phyloP scores from a whole-genome alignment of 257 asterid species.

The Solanum virginianum region DNA sequence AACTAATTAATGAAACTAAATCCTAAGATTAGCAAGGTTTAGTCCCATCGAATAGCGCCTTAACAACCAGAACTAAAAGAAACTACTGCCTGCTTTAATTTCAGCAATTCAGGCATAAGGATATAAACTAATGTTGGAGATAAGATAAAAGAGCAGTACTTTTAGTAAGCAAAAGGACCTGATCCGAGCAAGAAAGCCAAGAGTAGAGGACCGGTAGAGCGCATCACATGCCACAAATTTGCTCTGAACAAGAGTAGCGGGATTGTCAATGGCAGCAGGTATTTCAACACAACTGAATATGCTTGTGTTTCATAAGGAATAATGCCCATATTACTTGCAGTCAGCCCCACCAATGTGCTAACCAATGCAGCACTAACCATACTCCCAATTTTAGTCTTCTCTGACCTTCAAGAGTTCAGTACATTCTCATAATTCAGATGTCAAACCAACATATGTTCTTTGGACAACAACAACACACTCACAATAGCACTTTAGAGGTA shows the following conservation, averaged over 20 bases:
- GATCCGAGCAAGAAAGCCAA: conserved; percentile 74
- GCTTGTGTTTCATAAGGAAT: conserved; percentile 70
- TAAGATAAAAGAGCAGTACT: not conserved
- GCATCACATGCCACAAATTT: conserved; percentile 40
- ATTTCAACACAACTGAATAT: conserved; percentile 47
- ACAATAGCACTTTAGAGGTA: not conserved
- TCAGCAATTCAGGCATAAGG: not conserved
- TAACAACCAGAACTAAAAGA: not conserved
- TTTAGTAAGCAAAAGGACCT: conserved; percentile 21
- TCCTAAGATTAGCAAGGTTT: not conserved
- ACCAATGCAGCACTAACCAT: conserved; percentile 78
- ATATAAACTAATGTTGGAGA: not conserved
- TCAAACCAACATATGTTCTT: not conserved
- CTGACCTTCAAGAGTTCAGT: conserved; percentile 45
- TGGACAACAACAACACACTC: not conserved
- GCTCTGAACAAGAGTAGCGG: conserved; percentile 76
- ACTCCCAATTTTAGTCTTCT: conserved; percentile 79
- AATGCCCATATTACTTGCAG: conserved; percentile 73
- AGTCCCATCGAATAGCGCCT: not conserved
- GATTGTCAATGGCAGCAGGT: conserved; percentile 62
- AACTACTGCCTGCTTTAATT: not conserved
- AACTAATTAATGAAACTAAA: not conserved
- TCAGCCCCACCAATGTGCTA: conserved; percentile 62
- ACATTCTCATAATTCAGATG: conserved; percentile 1
- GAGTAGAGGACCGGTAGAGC: conserved; percentile 58